Evolutionary conservation across 2,329 filamentous ascomycete genomes (phyloP), one percentile per base, ranked within the genome.

Genomic region (Xylaria sp.): DNA sequence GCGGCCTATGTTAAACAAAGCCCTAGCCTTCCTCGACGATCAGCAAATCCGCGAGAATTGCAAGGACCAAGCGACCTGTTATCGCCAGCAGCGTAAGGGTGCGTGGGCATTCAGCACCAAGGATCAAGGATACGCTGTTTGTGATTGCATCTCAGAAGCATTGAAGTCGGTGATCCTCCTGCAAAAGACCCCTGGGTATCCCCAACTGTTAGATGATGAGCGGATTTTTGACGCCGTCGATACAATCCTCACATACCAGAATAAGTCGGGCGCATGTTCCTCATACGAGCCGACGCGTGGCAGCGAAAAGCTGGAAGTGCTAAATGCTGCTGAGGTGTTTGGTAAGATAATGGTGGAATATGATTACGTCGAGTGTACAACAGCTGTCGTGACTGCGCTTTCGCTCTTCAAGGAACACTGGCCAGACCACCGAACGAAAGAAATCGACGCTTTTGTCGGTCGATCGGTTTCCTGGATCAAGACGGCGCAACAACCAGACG

Each of bases 311-410:
- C 76, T 98, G 67, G 95, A 99, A 76, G 83, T 88, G 74, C 85
- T 99, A 43, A 99, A 99, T 72, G 94, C 94, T 0, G 95, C 95
- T 1, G 95, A 99, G 75, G 93, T 99, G 0, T 99, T 99, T 75
- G 93, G 92, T 13, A 86, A 89, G 19, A 99, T 99, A 78, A 99
- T 99, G 95, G 90, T 99, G 55, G 94, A 98, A 73, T 99, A 99
- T 75, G 92, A 97, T 75, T 98, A 99, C 72, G 93, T 94, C 0
- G 95, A 99, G 76, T 99, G 95, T 80, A 99, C 95, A 0, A 98
- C 95, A 2, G 93, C 95, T 0, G 92, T 93, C 29, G 90, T 99
- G 3, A 97, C 92, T 1, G 93, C 91, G 0, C 81, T 99, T 19
- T 90, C 89, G 4, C 82, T 94, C 1, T 98, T 98, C 80, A 85